phyloP scores from a whole-genome alignment of 2,329 filamentous ascomycete species.

The Diaporthe eres region DNA sequence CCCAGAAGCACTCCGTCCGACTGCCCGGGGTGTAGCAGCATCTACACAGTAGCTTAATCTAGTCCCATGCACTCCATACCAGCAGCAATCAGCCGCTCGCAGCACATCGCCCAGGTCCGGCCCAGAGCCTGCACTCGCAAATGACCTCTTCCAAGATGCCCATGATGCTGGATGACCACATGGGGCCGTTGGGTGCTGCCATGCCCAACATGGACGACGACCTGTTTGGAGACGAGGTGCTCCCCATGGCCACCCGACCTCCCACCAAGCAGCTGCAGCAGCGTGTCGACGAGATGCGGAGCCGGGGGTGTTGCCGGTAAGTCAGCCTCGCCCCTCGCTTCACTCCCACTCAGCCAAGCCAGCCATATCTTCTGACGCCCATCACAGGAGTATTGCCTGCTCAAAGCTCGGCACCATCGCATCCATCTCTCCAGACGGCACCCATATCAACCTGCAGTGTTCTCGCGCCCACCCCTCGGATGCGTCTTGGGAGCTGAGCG shows the following conservation, averaged over 20 bases:
- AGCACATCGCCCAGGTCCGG: background rate
- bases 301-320: slow-evolving; percentile 86
- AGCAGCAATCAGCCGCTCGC: background rate
- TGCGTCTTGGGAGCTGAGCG: slow-evolving; percentile 82
- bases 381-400: slow-evolving; percentile 82
- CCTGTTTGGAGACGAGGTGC: slow-evolving; percentile 57
- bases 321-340: slow-evolving; percentile 47
- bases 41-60: background rate
- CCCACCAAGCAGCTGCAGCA: slow-evolving; percentile 77
- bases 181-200: slow-evolving; percentile 67
- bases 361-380: slow-evolving; percentile 41
- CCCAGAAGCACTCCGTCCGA: background rate
- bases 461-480: slow-evolving; percentile 77
- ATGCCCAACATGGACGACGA: slow-evolving; percentile 79
- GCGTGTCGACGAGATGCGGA: slow-evolving; percentile 82
- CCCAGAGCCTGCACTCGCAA: background rate
- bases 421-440: slow-evolving; percentile 80
- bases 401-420: slow-evolving; percentile 90
- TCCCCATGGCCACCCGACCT: slow-evolving; percentile 59
- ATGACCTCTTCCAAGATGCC: slow-evolving; percentile 59
- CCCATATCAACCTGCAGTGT: slow-evolving; percentile 79
- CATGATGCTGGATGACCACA: slow-evolving; percentile 68
- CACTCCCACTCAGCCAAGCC: slow-evolving; percentile 30
- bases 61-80: slow-evolving; percentile 12
- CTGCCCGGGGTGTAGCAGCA: background rate